A percentile compares a stretch with the other conserved stretches of the same genome.
Conservation (phyloP, 225 moss, liverwort and hornwort species). For the Takakia lepidozioides region DNA sequence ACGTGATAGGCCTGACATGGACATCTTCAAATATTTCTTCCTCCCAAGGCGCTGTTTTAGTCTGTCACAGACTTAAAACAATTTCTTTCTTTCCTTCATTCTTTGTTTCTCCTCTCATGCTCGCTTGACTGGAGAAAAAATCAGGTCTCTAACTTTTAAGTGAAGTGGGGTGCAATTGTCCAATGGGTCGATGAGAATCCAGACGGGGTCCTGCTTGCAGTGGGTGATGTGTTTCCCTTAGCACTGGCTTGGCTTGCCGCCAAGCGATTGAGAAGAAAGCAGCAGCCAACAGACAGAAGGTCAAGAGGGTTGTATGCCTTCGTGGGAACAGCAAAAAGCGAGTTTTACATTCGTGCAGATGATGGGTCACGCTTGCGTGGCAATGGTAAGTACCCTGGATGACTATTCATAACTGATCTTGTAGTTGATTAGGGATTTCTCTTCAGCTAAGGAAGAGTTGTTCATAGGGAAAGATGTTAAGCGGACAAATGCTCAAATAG, state of each 20-base stretch:
- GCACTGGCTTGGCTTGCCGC: constrained; percentile 77
- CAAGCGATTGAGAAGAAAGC: constrained; percentile 28
- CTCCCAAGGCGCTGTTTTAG: too few relatives aligned
- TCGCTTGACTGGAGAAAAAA: too few relatives aligned
- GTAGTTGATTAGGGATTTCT: constrained; percentile 1
- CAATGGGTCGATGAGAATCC: constrained; percentile 74
- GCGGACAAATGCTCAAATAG: too few relatives aligned
- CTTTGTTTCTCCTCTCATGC: too few relatives aligned
- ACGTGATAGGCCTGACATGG: too few relatives aligned
- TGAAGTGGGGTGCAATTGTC: constrained; percentile 57
- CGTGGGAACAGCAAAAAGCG: constrained; percentile 86
- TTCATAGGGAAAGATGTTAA: too few relatives aligned
- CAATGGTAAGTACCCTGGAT: constrained; percentile 20
- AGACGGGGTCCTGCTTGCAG: constrained; percentile 68
- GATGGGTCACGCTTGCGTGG: constrained; percentile 29
- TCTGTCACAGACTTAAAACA: too few relatives aligned
- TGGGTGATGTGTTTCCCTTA: constrained; percentile 80
- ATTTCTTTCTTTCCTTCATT: too few relatives aligned
- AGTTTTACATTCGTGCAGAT: constrained; percentile 55
- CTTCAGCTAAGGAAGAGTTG: too few relatives aligned
- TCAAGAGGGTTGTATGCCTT: constrained; percentile 54
- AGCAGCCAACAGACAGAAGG: constrained; percentile 9
- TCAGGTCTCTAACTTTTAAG: too few relatives aligned
- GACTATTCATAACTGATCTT: not conserved
- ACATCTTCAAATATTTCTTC: too few relatives aligned